Evolutionary conservation across 352 stramenopile genomes (phyloP).

Genomic region (Globisporangium middletonii): DNA sequence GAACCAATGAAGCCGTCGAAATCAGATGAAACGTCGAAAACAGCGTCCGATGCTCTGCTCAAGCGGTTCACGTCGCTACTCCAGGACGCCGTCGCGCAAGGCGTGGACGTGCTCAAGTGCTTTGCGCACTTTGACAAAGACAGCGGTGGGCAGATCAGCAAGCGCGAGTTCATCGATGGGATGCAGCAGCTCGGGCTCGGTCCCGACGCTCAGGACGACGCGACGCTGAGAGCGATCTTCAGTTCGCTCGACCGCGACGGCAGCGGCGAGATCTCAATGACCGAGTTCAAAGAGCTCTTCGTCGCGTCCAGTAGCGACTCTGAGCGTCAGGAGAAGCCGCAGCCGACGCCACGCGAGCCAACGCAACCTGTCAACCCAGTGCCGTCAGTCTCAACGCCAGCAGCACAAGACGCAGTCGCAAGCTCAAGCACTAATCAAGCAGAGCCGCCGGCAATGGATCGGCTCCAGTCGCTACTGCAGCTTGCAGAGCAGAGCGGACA

Average conservation of each 20-base stretch:
- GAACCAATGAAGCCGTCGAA: background rate
- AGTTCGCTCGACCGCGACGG: conserved; percentile 50
- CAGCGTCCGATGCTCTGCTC: conserved; percentile 16
- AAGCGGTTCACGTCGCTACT: conserved; percentile 37
- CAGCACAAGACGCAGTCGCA: background rate
- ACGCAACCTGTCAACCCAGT: background rate
- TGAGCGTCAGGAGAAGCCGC: background rate
- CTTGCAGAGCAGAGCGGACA: conserved; percentile 40
- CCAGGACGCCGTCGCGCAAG: conserved; percentile 32
- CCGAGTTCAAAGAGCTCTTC: conserved; percentile 62
- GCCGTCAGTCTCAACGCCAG: background rate
- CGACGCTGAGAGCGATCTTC: conserved; percentile 36
- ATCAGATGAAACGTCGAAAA: background rate
- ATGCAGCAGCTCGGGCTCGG: conserved; percentile 53
- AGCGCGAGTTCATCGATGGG: conserved; percentile 46
- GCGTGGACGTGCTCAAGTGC: conserved; percentile 46
- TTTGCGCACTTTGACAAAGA: conserved; percentile 87
- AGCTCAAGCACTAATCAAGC: background rate
- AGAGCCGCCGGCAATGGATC: background rate
- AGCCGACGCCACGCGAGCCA: background rate
- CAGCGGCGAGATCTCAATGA: conserved; percentile 55
- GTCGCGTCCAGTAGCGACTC: background rate
- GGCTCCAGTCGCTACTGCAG: conserved; percentile 21
- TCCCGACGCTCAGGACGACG: background rate
- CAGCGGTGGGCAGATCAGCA: conserved; percentile 48